Evolutionary conservation across 805 yeast genomes (phyloP).

Genomic region (Candida glaebosa): DNA sequence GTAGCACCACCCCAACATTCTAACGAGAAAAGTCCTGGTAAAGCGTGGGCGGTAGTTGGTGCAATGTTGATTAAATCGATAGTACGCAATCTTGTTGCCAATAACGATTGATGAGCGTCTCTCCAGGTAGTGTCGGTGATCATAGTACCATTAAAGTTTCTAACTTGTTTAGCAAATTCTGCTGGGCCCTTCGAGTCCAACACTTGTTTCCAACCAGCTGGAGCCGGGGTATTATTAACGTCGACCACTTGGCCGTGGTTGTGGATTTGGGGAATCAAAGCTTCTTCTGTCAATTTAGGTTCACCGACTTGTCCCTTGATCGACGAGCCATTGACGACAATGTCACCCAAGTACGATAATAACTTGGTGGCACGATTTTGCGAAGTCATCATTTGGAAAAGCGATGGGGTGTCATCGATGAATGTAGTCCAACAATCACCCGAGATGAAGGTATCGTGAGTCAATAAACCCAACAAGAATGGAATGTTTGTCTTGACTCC

Average conservation of each 20-base stretch:
- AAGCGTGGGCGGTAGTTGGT: constrained; percentile 86
- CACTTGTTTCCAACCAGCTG: constrained; percentile 90
- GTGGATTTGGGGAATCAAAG: constrained; percentile 69
- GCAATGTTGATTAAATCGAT: constrained; percentile 90
- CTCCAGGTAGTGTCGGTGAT: constrained; percentile 99
- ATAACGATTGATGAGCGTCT: constrained; percentile 97
- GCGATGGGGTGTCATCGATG: constrained; percentile 94
- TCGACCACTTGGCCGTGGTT: constrained; percentile 57
- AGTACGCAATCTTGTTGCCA: constrained; percentile 97
- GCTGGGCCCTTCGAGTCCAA: constrained; percentile 84
- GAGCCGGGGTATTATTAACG: constrained; percentile 46
- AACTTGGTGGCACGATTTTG: constrained; percentile 96
- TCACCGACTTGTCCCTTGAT: constrained; percentile 93
- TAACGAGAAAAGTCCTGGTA: constrained; percentile 85
- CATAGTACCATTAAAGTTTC: constrained; percentile 80
- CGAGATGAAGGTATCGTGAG: constrained; percentile 79
- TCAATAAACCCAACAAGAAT: constrained; percentile 84
- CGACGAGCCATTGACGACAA: constrained; percentile 93
- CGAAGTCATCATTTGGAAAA: constrained; percentile 91
- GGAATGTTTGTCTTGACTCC: constrained; percentile 99
- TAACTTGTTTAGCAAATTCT: constrained; percentile 83
- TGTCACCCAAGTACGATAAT: constrained; percentile 85
- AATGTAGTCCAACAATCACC: constrained; percentile 98
- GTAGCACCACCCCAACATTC: constrained; percentile 99
- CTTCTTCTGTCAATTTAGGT: constrained; percentile 77